phyloP scores from a whole-genome alignment of 1,139 yeast species.

The Arxiozyma telluris region DNA sequence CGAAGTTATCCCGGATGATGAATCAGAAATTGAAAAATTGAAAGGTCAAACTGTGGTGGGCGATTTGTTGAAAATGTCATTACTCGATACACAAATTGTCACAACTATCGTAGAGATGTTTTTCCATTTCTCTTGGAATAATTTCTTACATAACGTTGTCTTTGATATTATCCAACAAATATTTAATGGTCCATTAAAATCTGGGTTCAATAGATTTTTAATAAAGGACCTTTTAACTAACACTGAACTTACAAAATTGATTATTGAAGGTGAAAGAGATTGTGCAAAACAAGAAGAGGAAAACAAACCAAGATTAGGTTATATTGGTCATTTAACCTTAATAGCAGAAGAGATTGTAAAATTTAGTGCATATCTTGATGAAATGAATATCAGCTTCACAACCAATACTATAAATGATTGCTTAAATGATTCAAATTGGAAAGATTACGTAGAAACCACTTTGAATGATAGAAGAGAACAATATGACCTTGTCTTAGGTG shows the following conservation, averaged over 20 bases:
- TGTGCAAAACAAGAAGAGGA: slow-evolving; percentile 59
- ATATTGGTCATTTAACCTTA: slow-evolving; percentile 93
- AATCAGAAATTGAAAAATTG: slow-evolving; percentile 19
- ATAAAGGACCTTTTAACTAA: slow-evolving; percentile 76
- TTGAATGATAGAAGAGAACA: slow-evolving; percentile 85
- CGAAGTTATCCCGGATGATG: slow-evolving; percentile 24
- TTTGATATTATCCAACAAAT: slow-evolving; percentile 97
- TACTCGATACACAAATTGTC: slow-evolving; percentile 74
- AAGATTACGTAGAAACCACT: slow-evolving; percentile 71
- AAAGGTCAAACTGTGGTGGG: slow-evolving; percentile 75
- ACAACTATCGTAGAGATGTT: slow-evolving; percentile 77
- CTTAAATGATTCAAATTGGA: slow-evolving; percentile 57
- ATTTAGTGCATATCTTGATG: slow-evolving; percentile 42
- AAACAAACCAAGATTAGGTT: slow-evolving; percentile 68
- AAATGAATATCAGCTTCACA: slow-evolving; percentile 30
- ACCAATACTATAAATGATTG: slow-evolving; percentile 24
- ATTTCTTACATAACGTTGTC: slow-evolving; percentile 91
- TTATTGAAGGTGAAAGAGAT: slow-evolving; percentile 71
- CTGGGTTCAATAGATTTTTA: slow-evolving; percentile 74
- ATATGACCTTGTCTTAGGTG: slow-evolving; percentile 92
- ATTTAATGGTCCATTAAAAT: slow-evolving; percentile 86
- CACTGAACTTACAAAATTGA: slow-evolving; percentile 74
- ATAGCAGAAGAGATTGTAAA: slow-evolving; percentile 97
- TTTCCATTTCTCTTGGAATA: slow-evolving; percentile 94
- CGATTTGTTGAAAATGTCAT: slow-evolving; percentile 75